phyloP scores from a whole-genome alignment of 257 asterid species.

The Forsythia suspensa region DNA sequence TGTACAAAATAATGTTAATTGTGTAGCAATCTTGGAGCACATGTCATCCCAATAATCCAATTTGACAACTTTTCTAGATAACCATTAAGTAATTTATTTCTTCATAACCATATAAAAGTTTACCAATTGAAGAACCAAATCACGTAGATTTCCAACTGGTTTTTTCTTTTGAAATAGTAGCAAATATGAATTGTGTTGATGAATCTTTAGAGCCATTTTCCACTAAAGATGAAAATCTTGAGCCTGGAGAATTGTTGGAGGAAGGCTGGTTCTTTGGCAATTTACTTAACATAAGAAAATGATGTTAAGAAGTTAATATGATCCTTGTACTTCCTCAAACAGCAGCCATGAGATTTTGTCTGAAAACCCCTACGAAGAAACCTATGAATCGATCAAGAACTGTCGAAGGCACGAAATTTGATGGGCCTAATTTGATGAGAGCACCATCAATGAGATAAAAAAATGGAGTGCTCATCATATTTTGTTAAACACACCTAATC shows the following conservation, averaged over 20 bases:
- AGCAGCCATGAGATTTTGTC: slow-evolving; percentile 18
- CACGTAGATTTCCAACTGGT: too few species aligned
- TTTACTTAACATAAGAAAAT: slow-evolving; percentile 43
- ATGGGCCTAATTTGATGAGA: slow-evolving; percentile 23
- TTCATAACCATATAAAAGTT: slow-evolving; percentile 13
- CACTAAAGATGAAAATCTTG: slow-evolving; percentile 26
- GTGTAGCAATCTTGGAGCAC: slow-evolving; percentile 32
- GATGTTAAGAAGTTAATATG: slow-evolving; percentile 60
- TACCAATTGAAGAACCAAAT: too few species aligned
- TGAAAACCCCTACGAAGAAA: slow-evolving; percentile 55
- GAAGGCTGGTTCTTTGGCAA: slow-evolving; percentile 79
- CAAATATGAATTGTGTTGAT: slow-evolving; percentile 36
- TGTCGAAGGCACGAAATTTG: neutral
- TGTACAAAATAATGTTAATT: slow-evolving; percentile 35
- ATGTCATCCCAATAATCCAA: slow-evolving; percentile 48
- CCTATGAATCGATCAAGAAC: slow-evolving; percentile 46
- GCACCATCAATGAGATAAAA: slow-evolving; percentile 51
- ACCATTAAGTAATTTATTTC: slow-evolving; percentile 21
- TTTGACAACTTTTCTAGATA: slow-evolving; percentile 40
- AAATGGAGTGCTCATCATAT: neutral
- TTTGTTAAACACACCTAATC: too few species aligned
- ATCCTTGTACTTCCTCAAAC: slow-evolving; percentile 51
- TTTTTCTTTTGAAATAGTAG: too few species aligned
- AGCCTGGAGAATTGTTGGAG: slow-evolving; percentile 61
- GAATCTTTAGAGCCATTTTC: slow-evolving; percentile 17